phyloP scores from a whole-genome alignment of 2,329 filamentous ascomycete species.

The Colletotrichum aenigma region DNA sequence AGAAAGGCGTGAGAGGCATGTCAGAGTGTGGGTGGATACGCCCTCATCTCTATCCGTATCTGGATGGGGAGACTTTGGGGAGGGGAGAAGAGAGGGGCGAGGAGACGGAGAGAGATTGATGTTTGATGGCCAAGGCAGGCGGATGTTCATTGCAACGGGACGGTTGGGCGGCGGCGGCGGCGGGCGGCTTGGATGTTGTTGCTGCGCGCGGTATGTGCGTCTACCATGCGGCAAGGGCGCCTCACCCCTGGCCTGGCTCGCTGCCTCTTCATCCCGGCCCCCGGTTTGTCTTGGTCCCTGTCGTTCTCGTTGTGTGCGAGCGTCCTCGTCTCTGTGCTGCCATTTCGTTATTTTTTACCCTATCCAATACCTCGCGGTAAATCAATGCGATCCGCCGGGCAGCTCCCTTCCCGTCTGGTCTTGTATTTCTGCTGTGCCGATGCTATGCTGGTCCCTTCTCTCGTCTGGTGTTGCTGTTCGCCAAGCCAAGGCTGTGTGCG shows the following conservation, averaged over 20 bases:
- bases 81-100: not conserved
- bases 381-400: not conserved
- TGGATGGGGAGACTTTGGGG: not conserved
- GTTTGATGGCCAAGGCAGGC: not conserved
- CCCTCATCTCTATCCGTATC: not conserved
- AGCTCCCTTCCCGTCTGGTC: not conserved
- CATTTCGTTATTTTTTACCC: not conserved
- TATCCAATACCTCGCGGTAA: not conserved
- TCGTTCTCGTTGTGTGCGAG: not conserved
- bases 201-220: slow-evolving; percentile 6
- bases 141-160: not conserved
- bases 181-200: not conserved
- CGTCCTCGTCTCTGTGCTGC: not conserved
- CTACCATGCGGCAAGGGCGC: slow-evolving; percentile 15
- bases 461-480: not conserved
- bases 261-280: not conserved
- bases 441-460: not conserved
- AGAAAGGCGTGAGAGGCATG: not conserved
- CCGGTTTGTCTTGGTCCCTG: not conserved
- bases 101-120: not conserved
- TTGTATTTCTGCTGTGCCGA: not conserved
- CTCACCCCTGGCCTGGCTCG: not conserved
- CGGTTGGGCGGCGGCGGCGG: not conserved
- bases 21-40: not conserved
- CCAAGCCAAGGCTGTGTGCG: not conserved